Evolutionary conservation across 331 rosid genomes (phyloP), one percentile per base, ranked within the genome.

Genomic region (Prunus yedoensis): DNA sequence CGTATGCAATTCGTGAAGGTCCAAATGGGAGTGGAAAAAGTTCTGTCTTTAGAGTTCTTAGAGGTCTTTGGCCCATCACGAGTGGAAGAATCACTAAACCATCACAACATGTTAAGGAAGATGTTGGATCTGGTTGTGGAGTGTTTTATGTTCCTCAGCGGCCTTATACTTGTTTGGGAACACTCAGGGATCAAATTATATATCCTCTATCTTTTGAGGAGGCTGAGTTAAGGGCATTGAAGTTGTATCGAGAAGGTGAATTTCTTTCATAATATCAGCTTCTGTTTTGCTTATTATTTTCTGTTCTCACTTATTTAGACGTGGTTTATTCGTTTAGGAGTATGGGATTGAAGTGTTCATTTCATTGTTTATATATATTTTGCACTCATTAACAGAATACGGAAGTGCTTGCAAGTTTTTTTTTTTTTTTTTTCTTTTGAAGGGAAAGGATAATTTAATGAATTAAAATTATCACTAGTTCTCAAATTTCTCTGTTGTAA

Each of bases 1-100:
- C 51, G 54, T 67, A 43, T 75, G 35, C 54, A 71, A 75, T 83
- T 82, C 73, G 63, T 64, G 41, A 78, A 94, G 99, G 99, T 82
- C 99, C 99, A 76, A 94, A 94, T 58, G 99, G 99, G 77, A 94
- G 99, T 83, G 99, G 99, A 58, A 94, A 94, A 78, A 94, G 99
- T 83, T 94, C 99, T 43, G 86, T 94, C 75, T 94, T 94, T 89
- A 88, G 97, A 89, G 97, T 90, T 74, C 97, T 94, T 54, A 87
- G 91, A 88, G 97, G 96, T 74, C 96, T 94, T 77, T 94, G 99
- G 99, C 99, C 99, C 25, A 71, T 87, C 46, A 87, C 85, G 50
- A 88, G 90, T 77, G 99, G 99, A 70, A 85, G 78, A 81, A 88
- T 94, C 71, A 75, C 84, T 71, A 79, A 85, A 84, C 97, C 97